phyloP scores from a whole-genome alignment of 257 asterid genomes.

The Fraxinus americana region DNA sequence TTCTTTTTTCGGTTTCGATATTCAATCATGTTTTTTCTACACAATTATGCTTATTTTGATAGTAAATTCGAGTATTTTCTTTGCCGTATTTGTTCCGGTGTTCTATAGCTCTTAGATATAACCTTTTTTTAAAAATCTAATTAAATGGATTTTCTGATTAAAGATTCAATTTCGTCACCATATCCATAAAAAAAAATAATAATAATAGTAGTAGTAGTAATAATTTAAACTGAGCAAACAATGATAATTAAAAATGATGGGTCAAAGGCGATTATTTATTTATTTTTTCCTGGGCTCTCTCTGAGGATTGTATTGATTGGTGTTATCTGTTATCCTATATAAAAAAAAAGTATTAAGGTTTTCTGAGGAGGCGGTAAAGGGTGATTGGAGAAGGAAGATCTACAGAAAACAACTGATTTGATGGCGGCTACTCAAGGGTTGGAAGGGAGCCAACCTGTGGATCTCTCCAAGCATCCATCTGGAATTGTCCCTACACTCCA shows the following conservation, averaged over 20 bases:
- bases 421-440: slow-evolving; percentile 71
- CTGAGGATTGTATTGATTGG: slow-evolving; percentile 9
- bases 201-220: too few relatives aligned
- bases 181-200: background rate
- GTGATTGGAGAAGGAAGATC: slow-evolving; percentile 22
- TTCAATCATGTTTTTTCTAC: background rate
- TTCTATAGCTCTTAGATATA: background rate
- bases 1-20: background rate
- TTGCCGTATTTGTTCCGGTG: too few relatives aligned
- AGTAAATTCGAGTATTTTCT: background rate
- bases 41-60: background rate
- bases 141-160: background rate
- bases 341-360: background rate
- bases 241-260: background rate
- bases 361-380: slow-evolving; percentile 19
- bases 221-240: background rate
- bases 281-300: background rate
- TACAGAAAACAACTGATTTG: slow-evolving; percentile 16
- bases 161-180: background rate
- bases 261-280: background rate
- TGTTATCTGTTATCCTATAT: background rate
- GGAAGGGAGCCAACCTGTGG: slow-evolving; percentile 37
- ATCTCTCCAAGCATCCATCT: slow-evolving; percentile 37
- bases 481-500: slow-evolving; percentile 36
- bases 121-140: background rate